Evolutionary conservation across 192 early-diverging fungal species (phyloP).

Genomic region (Coemansia sp.): DNA sequence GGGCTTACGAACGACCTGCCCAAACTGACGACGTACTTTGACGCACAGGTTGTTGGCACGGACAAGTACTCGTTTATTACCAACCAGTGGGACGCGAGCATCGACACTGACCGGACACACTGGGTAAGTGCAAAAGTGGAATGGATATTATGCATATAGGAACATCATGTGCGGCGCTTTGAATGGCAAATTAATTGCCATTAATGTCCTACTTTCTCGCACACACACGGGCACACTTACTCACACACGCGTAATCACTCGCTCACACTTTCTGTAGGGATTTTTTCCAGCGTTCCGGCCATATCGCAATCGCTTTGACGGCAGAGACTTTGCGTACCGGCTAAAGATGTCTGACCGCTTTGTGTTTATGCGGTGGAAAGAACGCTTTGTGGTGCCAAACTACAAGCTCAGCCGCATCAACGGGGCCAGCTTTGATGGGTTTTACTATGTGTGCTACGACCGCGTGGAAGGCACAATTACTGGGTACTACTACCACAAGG

Average conservation of each 20-base stretch:
- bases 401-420: conserved; percentile 66
- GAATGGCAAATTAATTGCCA: conserved; percentile 1
- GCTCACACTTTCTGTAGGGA: conserved; percentile 25
- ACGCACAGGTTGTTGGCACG: conserved; percentile 70
- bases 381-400: conserved; percentile 81
- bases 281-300: conserved; percentile 49
- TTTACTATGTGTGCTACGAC: conserved; percentile 77
- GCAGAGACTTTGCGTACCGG: conserved; percentile 37
- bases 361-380: conserved; percentile 88
- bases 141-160: neutral
- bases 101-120: conserved; percentile 65
- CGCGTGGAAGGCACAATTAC: conserved; percentile 58
- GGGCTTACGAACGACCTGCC: conserved; percentile 72
- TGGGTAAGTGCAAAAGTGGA: too few relatives aligned
- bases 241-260: neutral
- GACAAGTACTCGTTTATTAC: conserved; percentile 64
- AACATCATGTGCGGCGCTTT: neutral
- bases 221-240: too few relatives aligned
- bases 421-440: conserved; percentile 80
- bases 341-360: conserved; percentile 56
- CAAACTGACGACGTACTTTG: conserved; percentile 72
- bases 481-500: conserved; percentile 64
- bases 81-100: conserved; percentile 72
- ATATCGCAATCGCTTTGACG: conserved; percentile 40
- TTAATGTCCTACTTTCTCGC: too few relatives aligned